Evolutionary conservation across 2,329 filamentous ascomycete species (phyloP), one percentile per base, ranked within the genome.

Genomic region (Pleurostoma richardsiae): DNA sequence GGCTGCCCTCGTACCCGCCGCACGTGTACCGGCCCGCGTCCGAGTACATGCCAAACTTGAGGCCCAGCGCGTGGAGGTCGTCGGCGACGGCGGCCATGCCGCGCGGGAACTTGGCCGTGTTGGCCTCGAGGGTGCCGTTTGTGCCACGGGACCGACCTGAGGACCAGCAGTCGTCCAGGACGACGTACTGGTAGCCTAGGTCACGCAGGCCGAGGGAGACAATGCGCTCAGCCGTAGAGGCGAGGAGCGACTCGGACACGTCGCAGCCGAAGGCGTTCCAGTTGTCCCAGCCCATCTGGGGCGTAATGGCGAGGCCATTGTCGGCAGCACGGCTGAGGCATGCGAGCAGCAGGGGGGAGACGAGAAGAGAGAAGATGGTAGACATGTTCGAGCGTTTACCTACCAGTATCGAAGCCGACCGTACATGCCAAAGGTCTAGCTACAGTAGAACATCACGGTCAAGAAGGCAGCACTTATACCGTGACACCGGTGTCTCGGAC

Each of bases 11-110:
- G 53, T 76, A 79, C 30, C 68, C 66, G 2, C 71, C 78, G 51
- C 77, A 80, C 2, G 76, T 79, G 51, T 62, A 64, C 41, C 61
- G 64, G 7, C 75, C 75, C 4, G 74, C 65, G 30, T 62, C 62
- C 10, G 60, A 62, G 52, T 70, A 70, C 50, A 69, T 66, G 10
- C 67, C 67, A 19, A 67, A 59, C 49, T 66, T 64, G 42, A 69
- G 60, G 5, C 65, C 64, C 45, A 62, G 52, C 4, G 50, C 52
- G 44, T 70, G 66, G 19, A 68, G 49, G 36, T 62, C 52, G 40
- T 67, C 63, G 5, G 65, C 60, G 3, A 69, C 52, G 38, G 58
- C 50, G 39, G 59, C 62, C 46, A 70, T 61, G 30, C 67, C 66
- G 19, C 55, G 57, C 8, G 67, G 67, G 40, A 67, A 70, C 53